Evolutionary conservation across 2,329 filamentous ascomycete species (phyloP).

Genomic region (Cladophialophora chaetospira): DNA sequence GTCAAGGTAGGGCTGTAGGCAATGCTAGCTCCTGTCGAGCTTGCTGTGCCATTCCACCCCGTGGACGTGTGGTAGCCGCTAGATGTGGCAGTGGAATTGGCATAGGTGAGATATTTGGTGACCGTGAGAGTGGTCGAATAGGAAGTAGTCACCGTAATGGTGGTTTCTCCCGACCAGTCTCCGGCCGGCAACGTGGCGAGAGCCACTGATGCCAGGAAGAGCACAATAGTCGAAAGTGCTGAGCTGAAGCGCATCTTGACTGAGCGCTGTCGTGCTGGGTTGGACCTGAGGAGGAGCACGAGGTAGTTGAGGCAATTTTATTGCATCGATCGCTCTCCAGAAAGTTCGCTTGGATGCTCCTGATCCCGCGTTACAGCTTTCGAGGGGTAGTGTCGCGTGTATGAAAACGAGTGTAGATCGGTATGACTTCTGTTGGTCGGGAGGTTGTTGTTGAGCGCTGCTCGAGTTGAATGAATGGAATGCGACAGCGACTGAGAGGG

Average conservation of each 20-base stretch:
- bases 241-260: conserved; percentile 28
- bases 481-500: conserved; percentile 25
- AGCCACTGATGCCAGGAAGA: conserved; percentile 18
- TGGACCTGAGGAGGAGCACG: background rate
- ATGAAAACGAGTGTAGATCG: conserved; percentile 6
- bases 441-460: conserved; percentile 17
- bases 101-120: conserved; percentile 27
- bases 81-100: conserved; percentile 18
- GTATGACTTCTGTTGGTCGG: background rate
- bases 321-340: background rate
- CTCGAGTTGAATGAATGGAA: conserved; percentile 19
- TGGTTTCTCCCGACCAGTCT: conserved; percentile 21
- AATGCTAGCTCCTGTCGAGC: conserved; percentile 5
- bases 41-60: conserved; percentile 17
- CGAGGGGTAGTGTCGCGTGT: background rate
- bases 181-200: conserved; percentile 16
- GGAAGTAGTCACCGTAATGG: conserved; percentile 24
- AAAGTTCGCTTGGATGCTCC: background rate
- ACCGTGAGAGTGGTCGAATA: conserved; percentile 27
- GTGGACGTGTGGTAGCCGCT: conserved; percentile 11
- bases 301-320: background rate
- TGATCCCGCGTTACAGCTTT: background rate
- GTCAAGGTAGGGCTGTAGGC: conserved; percentile 22
- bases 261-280: background rate
- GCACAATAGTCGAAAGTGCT: conserved; percentile 18